Conservation (phyloP, 2,329 filamentous ascomycete species). For the Pseudogymnoascus sp. region DNA sequence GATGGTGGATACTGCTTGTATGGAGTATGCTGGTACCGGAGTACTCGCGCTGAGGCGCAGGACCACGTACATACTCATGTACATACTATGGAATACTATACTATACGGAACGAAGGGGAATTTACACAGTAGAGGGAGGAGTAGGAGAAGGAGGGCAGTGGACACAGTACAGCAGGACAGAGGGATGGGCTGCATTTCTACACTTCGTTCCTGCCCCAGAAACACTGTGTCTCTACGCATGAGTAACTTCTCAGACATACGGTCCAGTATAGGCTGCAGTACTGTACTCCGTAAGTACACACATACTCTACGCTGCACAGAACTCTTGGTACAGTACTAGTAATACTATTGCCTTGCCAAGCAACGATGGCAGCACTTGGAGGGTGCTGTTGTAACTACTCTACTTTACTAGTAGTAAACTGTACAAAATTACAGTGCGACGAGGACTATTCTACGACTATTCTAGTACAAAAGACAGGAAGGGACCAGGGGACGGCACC, state of each 20-base stretch:
- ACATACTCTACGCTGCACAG: neutral
- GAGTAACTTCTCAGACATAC: neutral
- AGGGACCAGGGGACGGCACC: constrained; percentile 1
- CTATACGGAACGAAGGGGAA: neutral
- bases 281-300: neutral
- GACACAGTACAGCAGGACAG: neutral
- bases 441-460: neutral
- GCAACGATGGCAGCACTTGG: neutral
- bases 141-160: too few species aligned
- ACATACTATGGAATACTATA: neutral
- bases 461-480: neutral
- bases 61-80: neutral
- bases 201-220: neutral
- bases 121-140: neutral
- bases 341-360: constrained; percentile 4
- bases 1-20: neutral
- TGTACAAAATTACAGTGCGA: neutral
- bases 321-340: neutral
- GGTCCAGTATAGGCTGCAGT: neutral
- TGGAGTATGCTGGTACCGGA: neutral
- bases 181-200: neutral
- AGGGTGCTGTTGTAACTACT: neutral
- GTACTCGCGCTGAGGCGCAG: neutral
- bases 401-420: neutral
- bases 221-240: neutral